Evolutionary conservation across 73 alveolate genomes (phyloP).

Genomic region (Loxodes magnus): DNA sequence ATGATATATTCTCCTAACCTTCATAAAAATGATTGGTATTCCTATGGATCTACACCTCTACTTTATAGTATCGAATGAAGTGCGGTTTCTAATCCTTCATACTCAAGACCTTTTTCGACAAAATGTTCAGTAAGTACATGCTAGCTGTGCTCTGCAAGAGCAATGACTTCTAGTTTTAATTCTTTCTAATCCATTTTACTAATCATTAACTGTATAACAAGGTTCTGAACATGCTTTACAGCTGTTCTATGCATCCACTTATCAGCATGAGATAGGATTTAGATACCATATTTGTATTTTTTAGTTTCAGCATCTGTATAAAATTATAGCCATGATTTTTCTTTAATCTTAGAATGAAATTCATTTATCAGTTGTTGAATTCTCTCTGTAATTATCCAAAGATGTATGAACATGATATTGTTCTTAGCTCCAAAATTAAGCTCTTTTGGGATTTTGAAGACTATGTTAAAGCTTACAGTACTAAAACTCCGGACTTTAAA

Average conservation of each 20-base stretch:
- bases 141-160: no score
- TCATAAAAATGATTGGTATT: neutral
- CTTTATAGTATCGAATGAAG: conserved; percentile 5
- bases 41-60: neutral
- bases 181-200: no score
- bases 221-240: no score
- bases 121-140: neutral
- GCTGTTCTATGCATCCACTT: no score
- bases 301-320: no score
- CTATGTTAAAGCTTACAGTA: conserved; percentile 3
- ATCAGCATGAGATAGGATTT: no score
- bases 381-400: conserved; percentile 2
- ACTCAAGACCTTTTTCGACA: neutral
- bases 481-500: conserved; percentile 6
- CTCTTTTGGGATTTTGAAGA: conserved; percentile 5
- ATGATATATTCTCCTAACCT: conserved; percentile 6
- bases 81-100: neutral
- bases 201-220: no score
- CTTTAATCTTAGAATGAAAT: no score
- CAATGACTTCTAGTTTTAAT: no score
- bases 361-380: neutral
- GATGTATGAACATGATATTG: neutral
- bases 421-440: conserved; percentile 1
- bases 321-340: no score
- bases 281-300: no score